Evolutionary conservation across 495 filamentous ascomycete species (phyloP).

Genomic region (Hamigera avellanea): DNA sequence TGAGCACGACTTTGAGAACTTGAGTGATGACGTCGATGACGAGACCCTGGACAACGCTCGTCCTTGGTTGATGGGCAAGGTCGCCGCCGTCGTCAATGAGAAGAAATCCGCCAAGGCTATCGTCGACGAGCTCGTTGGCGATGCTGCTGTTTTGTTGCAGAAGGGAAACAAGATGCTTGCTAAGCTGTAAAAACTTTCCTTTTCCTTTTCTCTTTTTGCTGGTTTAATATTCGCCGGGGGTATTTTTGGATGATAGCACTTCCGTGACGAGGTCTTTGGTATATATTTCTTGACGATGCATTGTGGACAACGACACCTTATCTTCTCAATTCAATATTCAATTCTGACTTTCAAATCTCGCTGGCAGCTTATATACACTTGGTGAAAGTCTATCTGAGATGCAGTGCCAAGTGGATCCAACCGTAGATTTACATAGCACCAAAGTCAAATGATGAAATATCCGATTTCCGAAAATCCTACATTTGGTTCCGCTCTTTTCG

Average conservation of each 20-base stretch:
- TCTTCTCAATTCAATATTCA: background rate
- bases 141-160: slow-evolving; percentile 60
- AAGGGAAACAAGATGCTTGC: slow-evolving; percentile 53
- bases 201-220: slow-evolving; percentile 1
- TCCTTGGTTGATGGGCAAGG: slow-evolving; percentile 94
- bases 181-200: slow-evolving; percentile 54
- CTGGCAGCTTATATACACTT: no score
- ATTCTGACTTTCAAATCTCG: no score
- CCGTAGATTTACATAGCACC: no score
- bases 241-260: background rate
- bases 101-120: slow-evolving; percentile 86
- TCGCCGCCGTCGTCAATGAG: slow-evolving; percentile 84
- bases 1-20: slow-evolving; percentile 84
- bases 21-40: slow-evolving; percentile 57
- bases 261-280: background rate
- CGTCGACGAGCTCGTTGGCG: slow-evolving; percentile 86
- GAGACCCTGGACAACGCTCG: slow-evolving; percentile 85
- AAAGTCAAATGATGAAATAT: no score
- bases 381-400: no score
- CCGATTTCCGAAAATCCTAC: no score
- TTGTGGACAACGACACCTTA: background rate
- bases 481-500: no score
- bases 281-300: background rate
- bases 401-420: no score
- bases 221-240: background rate